A percentile compares a stretch with the other conserved stretches of the same genome.
These are phyloP conservation scores for Suillus subalutaceus DNA, from an alignment of 768 basidiomycete genomes.

Conservation along the genomic window DNA sequence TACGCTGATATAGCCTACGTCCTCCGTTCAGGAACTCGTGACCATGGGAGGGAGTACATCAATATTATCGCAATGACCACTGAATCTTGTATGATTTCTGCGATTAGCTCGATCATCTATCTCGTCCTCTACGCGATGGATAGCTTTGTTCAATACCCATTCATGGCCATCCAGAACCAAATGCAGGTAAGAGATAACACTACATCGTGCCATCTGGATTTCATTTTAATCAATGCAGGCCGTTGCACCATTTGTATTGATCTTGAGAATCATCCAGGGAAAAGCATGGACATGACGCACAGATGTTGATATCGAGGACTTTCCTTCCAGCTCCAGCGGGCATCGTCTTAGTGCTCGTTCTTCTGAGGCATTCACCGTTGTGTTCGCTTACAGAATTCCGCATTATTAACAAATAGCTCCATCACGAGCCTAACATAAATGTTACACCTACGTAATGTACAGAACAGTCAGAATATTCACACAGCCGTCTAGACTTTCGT, in stretches of 20 bases:
- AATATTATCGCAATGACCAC: conserved; percentile 5
- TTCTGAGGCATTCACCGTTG: neutral
- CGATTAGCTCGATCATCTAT: conserved; percentile 12
- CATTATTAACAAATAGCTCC: neutral
- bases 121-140: conserved; percentile 4
- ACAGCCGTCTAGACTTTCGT: conserved; percentile 40
- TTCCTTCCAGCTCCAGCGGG: neutral
- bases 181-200: conserved; percentile 9
- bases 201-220: neutral
- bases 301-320: neutral
- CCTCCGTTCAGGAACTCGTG: neutral
- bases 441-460: neutral
- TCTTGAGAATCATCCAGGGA: conserved; percentile 9
- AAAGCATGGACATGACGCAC: conserved; percentile 4
- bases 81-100: conserved; percentile 10
- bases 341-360: neutral
- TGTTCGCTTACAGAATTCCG: neutral
- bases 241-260: conserved; percentile 10
- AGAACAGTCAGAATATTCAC: neutral
- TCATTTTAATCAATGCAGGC: neutral
- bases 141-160: conserved; percentile 9
- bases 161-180: conserved; percentile 9
- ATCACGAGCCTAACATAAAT: neutral
- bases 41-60: conserved; percentile 1
- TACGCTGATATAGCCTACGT: neutral